A percentile compares a stretch with the other conserved stretches of the same genome.
phyloP scores from a whole-genome alignment of 768 basidiomycete species.

The Cyathus striatus region DNA sequence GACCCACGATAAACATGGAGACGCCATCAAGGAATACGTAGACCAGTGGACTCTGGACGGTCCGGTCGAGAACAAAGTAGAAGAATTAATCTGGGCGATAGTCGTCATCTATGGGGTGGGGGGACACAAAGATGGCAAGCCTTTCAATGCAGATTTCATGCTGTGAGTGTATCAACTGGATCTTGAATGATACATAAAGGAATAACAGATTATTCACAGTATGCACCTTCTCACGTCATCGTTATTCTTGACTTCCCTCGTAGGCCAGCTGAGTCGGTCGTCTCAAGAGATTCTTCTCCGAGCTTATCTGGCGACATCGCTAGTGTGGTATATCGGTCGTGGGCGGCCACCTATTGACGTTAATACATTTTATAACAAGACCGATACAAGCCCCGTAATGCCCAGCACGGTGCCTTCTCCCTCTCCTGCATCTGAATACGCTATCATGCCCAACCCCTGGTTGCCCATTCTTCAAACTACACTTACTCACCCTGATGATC shows the following conservation, averaged over 20 bases:
- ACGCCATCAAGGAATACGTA: constrained; percentile 34
- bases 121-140: constrained; percentile 33
- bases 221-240: constrained; percentile 66
- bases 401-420: constrained; percentile 15
- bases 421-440: too few species aligned
- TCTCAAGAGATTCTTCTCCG: constrained; percentile 53
- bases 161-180: constrained; percentile 32
- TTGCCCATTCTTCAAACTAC: too few species aligned
- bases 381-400: too few species aligned
- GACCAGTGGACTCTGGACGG: constrained; percentile 37
- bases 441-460: too few species aligned
- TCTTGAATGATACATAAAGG: not conserved
- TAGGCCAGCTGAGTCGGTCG: constrained; percentile 29
- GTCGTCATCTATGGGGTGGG: constrained; percentile 51
- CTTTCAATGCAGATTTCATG: constrained; percentile 57
- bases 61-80: constrained; percentile 45
- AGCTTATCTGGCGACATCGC: constrained; percentile 45
- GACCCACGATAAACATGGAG: constrained; percentile 28
- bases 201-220: constrained; percentile 21
- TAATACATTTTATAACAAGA: constrained; percentile 35
- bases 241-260: constrained; percentile 51
- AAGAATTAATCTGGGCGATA: constrained; percentile 57
- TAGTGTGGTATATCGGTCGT: constrained; percentile 53
- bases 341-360: constrained; percentile 50
- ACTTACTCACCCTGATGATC: too few species aligned